phyloP scores from a whole-genome alignment of 2,329 filamentous ascomycete species.

The Corinectria fuckeliana region DNA sequence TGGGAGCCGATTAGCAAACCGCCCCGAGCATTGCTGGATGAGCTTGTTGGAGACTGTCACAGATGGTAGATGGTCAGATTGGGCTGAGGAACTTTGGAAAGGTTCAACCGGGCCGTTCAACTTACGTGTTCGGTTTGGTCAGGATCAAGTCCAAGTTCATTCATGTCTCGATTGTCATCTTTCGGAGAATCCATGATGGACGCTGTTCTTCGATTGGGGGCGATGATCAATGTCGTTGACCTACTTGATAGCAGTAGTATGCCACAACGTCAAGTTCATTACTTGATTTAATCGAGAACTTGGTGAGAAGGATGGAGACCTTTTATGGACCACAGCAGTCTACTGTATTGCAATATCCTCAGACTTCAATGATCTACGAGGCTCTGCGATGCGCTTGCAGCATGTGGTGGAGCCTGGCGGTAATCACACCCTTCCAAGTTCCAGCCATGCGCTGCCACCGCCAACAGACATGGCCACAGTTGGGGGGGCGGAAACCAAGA shows the following conservation, averaged over 20 bases:
- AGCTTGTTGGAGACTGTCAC: neutral
- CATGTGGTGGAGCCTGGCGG: neutral
- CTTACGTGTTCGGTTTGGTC: neutral
- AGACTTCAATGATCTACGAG: neutral
- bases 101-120: neutral
- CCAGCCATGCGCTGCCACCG: neutral
- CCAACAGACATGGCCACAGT: neutral
- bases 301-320: neutral
- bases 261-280: too few species aligned
- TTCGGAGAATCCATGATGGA: neutral
- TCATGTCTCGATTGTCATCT: neutral
- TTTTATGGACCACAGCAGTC: neutral
- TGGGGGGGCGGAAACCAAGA: neutral
- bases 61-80: neutral
- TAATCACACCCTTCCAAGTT: neutral
- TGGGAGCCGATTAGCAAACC: neutral
- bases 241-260: neutral
- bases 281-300: neutral
- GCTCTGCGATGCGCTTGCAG: neutral
- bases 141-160: too few species aligned
- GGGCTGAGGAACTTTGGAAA: too few species aligned
- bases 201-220: too few species aligned
- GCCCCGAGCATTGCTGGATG: neutral
- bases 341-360: neutral
- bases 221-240: too few species aligned